Conservation (phyloP, 805 yeast genomes). For the Barnettozyma siamensis region DNA sequence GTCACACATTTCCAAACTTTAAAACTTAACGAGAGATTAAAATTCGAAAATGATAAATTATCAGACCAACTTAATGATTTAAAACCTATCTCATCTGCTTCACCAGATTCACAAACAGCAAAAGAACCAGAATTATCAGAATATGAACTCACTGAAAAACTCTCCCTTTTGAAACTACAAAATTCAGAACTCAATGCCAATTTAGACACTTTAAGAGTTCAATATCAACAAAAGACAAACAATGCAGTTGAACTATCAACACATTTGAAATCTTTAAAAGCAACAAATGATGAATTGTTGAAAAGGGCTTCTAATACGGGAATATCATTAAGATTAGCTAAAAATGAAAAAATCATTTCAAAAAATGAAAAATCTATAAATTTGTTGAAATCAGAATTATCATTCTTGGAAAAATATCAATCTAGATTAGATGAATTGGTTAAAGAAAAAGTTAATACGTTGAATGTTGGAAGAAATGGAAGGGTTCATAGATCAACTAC, state of each 20-base stretch:
- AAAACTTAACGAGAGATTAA: conserved; percentile 18
- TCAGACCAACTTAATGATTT: conserved; percentile 9
- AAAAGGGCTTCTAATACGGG: conserved; percentile 32
- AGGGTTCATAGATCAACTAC: conserved; percentile 25
- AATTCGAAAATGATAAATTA: conserved; percentile 17
- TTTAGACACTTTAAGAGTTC: conserved; percentile 25
- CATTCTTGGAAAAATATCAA: conserved; percentile 17
- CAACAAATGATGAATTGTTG: conserved; percentile 22
- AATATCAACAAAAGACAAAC: conserved; percentile 42
- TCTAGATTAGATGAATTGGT: conserved; percentile 13
- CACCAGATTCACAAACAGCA: too few species aligned
- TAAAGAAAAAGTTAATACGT: conserved; percentile 19
- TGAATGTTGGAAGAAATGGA: conserved; percentile 24
- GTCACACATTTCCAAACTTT: conserved; percentile 11
- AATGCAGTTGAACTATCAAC: conserved; percentile 41
- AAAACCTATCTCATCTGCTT: conserved; percentile 1
- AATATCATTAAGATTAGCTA: conserved; percentile 20
- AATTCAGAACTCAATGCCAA: conserved; percentile 21
- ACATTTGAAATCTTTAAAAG: conserved; percentile 21
- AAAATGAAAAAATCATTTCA: conserved; percentile 11
- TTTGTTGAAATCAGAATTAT: conserved; percentile 12
- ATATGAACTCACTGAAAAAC: conserved; percentile 20
- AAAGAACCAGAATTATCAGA: conserved; percentile 28
- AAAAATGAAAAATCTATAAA: conserved; percentile 1
- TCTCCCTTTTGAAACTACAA: conserved; percentile 24